Base-by-base conservation (phyloP, 805 yeast species). In the Starmerella tilneyi region DNA sequence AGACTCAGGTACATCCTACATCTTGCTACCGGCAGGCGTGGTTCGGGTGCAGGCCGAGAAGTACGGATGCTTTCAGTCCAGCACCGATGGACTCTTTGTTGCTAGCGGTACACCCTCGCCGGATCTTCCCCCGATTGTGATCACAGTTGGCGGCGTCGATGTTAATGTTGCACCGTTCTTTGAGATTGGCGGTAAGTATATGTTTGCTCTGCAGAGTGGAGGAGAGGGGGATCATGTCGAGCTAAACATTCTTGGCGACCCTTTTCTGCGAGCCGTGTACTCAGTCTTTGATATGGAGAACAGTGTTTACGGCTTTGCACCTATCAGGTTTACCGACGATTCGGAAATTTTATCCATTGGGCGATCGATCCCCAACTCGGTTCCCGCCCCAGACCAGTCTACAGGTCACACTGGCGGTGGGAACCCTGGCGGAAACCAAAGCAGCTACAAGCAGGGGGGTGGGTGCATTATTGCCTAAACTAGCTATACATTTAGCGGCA, bases 201-300 rank as follows among this genome's bases (percentile, higher is more conserved):
- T 12, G 12, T 28, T 28, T 12, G 30, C 30, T 11, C 30, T 28
- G 15, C 30, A 28, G 8, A 7, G 7, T 13, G 15, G n/a, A 6
- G 15, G 6, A 6, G 15, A 6, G 6, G n/a, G 13, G 16, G n/a
- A 8, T 8, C 30, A 28, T 7, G 42, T 32, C 9, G 33, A 11
- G 5, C 26, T 38, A 7, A 16, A 38, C 38, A 39, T 44, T 16
- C 30, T 47, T 9, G 50, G 84, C 15, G 82, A 78, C 55, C 70
- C 71, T 41, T 69, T 79, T 54, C 61, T 79, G 47, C 65, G 79
- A 50, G 68, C 73, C 46, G 78, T 79, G 2, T 81, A 79, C 59
- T 68, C 76, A 21, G 83, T 78, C n/a, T 78, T 72, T 60, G 81
- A 81, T 59, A 62, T 78, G 43, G 83, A 76, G 24, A 71, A 71